A percentile compares a stretch with the other conserved stretches of the same genome.
Conservation (phyloP, 2,329 filamentous ascomycete genomes). For the Beauveria australis region DNA sequence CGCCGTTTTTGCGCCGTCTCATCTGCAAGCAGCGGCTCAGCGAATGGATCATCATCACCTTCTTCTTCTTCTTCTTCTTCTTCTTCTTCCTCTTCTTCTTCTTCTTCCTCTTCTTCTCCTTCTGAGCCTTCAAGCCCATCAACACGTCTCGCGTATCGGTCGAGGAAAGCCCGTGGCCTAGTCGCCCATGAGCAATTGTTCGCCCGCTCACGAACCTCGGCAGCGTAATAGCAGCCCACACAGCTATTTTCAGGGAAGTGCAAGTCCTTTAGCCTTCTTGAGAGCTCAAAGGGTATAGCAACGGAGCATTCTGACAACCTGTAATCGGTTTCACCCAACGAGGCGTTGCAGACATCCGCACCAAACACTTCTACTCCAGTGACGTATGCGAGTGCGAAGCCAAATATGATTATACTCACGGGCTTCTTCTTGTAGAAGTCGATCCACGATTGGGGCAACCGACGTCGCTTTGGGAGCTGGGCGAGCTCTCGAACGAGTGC, state of each 20-base stretch:
- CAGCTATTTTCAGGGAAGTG: constrained; percentile 20
- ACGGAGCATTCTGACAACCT: constrained; percentile 20
- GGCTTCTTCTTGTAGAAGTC: constrained; percentile 14
- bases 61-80: background rate
- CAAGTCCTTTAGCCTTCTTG: constrained; percentile 11
- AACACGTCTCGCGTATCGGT: background rate
- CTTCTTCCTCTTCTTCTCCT: background rate
- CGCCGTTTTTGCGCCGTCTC: background rate
- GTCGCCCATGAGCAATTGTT: background rate
- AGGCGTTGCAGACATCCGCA: constrained; percentile 3
- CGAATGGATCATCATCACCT: background rate
- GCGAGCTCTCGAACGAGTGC: constrained; percentile 15
- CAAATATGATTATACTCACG: constrained; percentile 19
- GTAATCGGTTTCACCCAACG: background rate
- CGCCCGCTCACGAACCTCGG: background rate
- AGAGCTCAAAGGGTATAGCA: constrained; percentile 16
- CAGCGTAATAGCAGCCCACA: constrained; percentile 24
- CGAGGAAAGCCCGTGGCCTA: background rate
- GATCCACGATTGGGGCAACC: constrained; percentile 21
- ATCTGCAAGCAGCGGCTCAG: no score
- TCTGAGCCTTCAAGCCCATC: background rate
- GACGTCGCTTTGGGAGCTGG: constrained; percentile 16
- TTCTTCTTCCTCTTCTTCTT: background rate
- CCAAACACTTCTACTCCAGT: constrained; percentile 21
- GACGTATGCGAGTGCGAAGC: constrained; percentile 25